Evolutionary conservation across 139 green algal species (phyloP), one percentile per base, ranked within the genome.

Genomic region (Chlamydomonas sphaeroides): DNA sequence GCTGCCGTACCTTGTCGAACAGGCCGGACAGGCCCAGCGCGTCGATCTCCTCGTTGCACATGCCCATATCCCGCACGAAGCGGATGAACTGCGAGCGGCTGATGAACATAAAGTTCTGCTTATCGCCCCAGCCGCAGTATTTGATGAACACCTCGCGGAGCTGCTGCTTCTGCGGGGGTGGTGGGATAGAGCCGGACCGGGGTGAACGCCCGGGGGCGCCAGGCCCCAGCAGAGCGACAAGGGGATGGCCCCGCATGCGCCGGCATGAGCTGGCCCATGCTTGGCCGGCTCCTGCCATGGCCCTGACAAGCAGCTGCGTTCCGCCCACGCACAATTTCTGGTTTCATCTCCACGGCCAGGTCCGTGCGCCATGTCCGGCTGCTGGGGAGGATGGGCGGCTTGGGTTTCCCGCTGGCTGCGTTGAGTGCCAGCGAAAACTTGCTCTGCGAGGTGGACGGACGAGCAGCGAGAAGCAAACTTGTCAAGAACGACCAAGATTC

Each of bases 61-160:
- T 65, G 65, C 65, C 53, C 36, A 78, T 86, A 73, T 89, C 85
- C 35, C 79, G 79, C 38, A 39, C 63, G 45, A 89, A 89, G 48
- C 85, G 79, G 56, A 89, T 78, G 79, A 89, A 89, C 79, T 89
- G 85, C 23, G 56, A 36, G 39, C 79, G 68, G 63, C 65, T 78
- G 63, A 89, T 86, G 79, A 80, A 86, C 79, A 89, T 73, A 56
- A 80, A 89, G 85, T 84, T 89, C 33, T 79, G 53, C 33, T 73
- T 78, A 59, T 89, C 85, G 20, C 71, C 72, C 85, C 85, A 89
- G 72, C 63, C 57, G 72, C 79, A 86, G 71, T 89, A 89, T 38
- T 62, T 80, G 42, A 89, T 86, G 73, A 84, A 89, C 6, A 86
- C 65, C 59, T 86, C 79, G 1, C 85, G 85, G 42, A 89, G 79